phyloP scores from a whole-genome alignment of 345 rosid genomes.

The Eucalyptus pauciflora region DNA sequence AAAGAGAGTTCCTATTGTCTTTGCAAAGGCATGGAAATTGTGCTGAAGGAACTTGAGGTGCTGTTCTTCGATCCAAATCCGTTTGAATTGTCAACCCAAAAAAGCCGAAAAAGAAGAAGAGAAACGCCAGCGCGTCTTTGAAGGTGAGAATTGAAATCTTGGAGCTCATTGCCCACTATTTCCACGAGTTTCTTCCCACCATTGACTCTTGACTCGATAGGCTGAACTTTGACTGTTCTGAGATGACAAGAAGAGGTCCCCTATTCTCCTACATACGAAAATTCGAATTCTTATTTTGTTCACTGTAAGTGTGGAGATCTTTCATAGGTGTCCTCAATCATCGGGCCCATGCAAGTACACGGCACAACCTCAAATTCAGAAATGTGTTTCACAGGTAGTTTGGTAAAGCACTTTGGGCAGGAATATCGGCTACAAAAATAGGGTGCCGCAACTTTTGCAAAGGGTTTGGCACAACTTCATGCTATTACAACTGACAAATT shows the following conservation, averaged over 20 bases:
- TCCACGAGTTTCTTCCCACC: not conserved
- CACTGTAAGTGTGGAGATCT: not conserved
- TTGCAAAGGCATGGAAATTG: not conserved
- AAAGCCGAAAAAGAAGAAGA: not conserved
- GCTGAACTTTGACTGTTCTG: not conserved
- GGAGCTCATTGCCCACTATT: not conserved
- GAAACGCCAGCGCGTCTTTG: not conserved
- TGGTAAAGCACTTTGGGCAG: not conserved
- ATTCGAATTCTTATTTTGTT: not conserved
- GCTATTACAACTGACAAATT: not conserved
- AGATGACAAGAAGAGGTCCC: not conserved
- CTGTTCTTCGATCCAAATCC: not conserved
- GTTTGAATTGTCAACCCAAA: not conserved
- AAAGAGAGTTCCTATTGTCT: not conserved
- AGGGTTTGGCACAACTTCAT: not conserved
- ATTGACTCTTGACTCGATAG: not conserved
- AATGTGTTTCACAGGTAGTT: not conserved
- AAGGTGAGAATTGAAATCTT: not conserved
- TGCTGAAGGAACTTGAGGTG: not conserved
- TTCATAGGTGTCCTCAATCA: not conserved
- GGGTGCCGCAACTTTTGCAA: not conserved
- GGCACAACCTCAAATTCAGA: not conserved
- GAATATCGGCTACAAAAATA: not conserved
- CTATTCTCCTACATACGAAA: not conserved
- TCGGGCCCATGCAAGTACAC: not conserved